phyloP scores from a whole-genome alignment of 2,329 filamentous ascomycete species.

The Amesomyces nigricolor region DNA sequence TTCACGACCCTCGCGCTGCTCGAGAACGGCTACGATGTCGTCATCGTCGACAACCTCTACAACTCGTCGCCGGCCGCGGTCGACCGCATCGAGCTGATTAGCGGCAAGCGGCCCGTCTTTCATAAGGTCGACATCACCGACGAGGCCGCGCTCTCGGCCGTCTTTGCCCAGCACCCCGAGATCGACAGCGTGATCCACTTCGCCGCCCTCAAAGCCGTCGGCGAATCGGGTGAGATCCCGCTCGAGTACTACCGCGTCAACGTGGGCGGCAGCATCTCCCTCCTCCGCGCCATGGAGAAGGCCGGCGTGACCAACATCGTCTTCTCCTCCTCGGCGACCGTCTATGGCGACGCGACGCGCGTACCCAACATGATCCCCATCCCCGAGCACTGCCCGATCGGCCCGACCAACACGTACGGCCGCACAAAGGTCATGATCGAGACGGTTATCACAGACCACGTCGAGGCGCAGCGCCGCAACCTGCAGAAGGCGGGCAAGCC shows the following conservation, averaged over 20 bases:
- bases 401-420: conserved; percentile 95
- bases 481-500: conserved; percentile 73
- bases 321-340: conserved; percentile 96
- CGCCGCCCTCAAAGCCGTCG: conserved; percentile 95
- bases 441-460: conserved; percentile 82
- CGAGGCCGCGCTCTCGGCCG: conserved; percentile 72
- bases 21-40: conserved; percentile 90
- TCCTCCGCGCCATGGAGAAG: conserved; percentile 80
- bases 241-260: conserved; percentile 98
- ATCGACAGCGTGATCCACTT: conserved; percentile 99
- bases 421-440: conserved; percentile 94
- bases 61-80: conserved; percentile 90
- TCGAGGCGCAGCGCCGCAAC: conserved; percentile 81
- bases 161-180: conserved; percentile 82
- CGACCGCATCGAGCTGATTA: conserved; percentile 91
- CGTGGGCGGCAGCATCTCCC: conserved; percentile 82
- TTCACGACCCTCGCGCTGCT: conserved; percentile 92
- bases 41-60: conserved; percentile 94
- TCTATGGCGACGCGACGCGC: conserved; percentile 95
- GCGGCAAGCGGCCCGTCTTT: conserved; percentile 80
- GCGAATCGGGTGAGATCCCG: conserved; percentile 88
- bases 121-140: conserved; percentile 85
- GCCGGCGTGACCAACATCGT: conserved; percentile 95
- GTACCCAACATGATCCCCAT: conserved; percentile 99
- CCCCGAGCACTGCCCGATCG: conserved; percentile 91